phyloP scores from a whole-genome alignment of 805 yeast species.

The Teunomyces kruisii region DNA sequence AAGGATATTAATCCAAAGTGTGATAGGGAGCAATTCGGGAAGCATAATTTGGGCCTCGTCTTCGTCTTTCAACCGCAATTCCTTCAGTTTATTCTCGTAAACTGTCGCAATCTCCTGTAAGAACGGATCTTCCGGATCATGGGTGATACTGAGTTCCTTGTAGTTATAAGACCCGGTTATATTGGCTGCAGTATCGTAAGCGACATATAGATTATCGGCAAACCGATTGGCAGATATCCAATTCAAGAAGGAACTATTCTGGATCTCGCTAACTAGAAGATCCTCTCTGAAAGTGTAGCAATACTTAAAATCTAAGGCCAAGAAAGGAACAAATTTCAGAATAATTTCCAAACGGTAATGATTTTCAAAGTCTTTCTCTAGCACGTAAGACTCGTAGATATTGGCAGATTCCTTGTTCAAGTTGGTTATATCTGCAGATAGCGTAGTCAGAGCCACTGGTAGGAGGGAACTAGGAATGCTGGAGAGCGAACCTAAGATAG shows the following conservation, averaged over 20 bases:
- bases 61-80: slow-evolving; percentile 7
- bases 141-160: slow-evolving; percentile 10
- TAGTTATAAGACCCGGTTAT: slow-evolving; percentile 17
- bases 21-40: slow-evolving; percentile 19
- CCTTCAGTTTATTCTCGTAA: slow-evolving; percentile 12
- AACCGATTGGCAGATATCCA: slow-evolving; percentile 30
- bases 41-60: slow-evolving; percentile 11
- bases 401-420: slow-evolving; percentile 20
- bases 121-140: slow-evolving; percentile 16
- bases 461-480: slow-evolving; percentile 22
- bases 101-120: slow-evolving; percentile 15
- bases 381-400: slow-evolving; percentile 16
- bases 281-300: slow-evolving; percentile 16
- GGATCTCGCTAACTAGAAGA: slow-evolving; percentile 18
- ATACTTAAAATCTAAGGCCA: slow-evolving; percentile 24
- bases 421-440: slow-evolving; percentile 31
- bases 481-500: slow-evolving; percentile 24
- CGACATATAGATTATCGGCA: slow-evolving; percentile 18
- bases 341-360: slow-evolving; percentile 8
- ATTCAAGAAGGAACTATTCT: slow-evolving; percentile 28
- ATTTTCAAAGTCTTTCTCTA: not conserved
- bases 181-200: slow-evolving; percentile 14
- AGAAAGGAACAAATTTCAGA: slow-evolving; percentile 21
- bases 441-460: slow-evolving; percentile 15
- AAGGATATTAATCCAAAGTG: slow-evolving; percentile 13